Base-by-base conservation (phyloP, 2,329 filamentous ascomycete genomes). In the Aspergillus nomiae region DNA sequence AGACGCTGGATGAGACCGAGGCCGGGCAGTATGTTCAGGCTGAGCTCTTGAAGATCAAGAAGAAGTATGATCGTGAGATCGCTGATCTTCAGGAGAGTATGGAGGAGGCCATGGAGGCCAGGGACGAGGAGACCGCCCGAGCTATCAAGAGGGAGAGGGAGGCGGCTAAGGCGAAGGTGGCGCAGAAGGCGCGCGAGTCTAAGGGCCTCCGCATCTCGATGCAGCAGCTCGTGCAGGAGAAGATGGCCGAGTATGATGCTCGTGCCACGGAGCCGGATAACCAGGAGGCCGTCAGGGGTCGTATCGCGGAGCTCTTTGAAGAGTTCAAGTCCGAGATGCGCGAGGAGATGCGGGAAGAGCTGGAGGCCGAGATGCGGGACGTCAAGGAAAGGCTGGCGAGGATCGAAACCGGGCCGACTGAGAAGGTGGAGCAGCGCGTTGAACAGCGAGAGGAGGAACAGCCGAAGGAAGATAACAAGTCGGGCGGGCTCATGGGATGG, bases 111-210 rank as follows among this genome's bases (percentile, higher is more conserved):
- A 48, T 48, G 45, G 21, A 48, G 11, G 45, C 45, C 5, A 48
- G 45, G 12, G 45, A 48, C 10, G 45, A 48, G n/a, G 45, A 24
- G 14, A 26, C 45, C 4, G 45, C 45, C 12, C 45, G 45, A 2
- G 45, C 45, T 1, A 48, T 48, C 45, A 36, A 58, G 32, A 45
- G 19, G 41, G 53, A 50, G 41, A 56, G 19, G n/a, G 87, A 92
- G 72, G 93, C 96, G 80, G 92, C 91, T 1, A 36, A 64, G 30
- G 21, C 56, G 50, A 54, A 32, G 28, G 45, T 48, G 45, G 45
- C 45, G 6, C 45, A 48, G n/a, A 48, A 48, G 12, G 45, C 45
- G 16, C 45, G 45, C 4, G 45, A 48, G 21, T 48, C 45, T 1
- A 48, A 19, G 45, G 45, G 45, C 6, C 45, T 48, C 45, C 26